Conservation (phyloP, 192 early-diverging fungal species). For the Entomortierella beljakovae region DNA sequence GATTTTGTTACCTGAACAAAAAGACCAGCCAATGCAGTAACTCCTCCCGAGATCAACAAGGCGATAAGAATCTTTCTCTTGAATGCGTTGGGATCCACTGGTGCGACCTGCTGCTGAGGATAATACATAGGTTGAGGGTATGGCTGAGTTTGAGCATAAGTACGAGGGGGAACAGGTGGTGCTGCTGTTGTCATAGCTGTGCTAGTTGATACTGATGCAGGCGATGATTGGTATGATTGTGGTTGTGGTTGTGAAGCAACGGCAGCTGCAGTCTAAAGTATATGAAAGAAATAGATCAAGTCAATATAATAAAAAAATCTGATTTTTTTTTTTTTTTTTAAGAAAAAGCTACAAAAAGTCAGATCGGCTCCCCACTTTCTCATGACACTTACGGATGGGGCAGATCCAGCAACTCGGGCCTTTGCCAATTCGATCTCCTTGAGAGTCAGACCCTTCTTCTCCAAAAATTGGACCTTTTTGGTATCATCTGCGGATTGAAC, state of each 20-base stretch:
- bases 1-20: slow-evolving; percentile 36
- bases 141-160: slow-evolving; percentile 14
- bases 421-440: slow-evolving; percentile 79
- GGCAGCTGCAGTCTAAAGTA: slow-evolving; percentile 8
- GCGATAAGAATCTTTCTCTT: slow-evolving; percentile 48
- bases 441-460: slow-evolving; percentile 77
- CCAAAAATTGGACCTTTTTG: slow-evolving; percentile 82
- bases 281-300: background rate
- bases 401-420: slow-evolving; percentile 32
- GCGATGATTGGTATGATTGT: slow-evolving; percentile 16
- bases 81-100: slow-evolving; percentile 44
- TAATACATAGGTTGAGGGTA: slow-evolving; percentile 22
- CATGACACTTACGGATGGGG: slow-evolving; percentile 2
- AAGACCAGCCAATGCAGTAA: slow-evolving; percentile 28
- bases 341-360: too few relatives aligned
- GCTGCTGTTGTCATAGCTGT: slow-evolving; percentile 12
- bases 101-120: slow-evolving; percentile 13
- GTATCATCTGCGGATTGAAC: slow-evolving; percentile 76
- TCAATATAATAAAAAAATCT: too few relatives aligned
- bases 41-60: slow-evolving; percentile 43
- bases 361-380: too few relatives aligned
- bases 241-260: slow-evolving; percentile 2
- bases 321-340: too few relatives aligned
- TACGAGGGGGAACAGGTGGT: slow-evolving; percentile 50
- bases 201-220: slow-evolving; percentile 1